Conservation (phyloP, 1,139 yeast species). For the Hanseniaspora gamundiae region DNA sequence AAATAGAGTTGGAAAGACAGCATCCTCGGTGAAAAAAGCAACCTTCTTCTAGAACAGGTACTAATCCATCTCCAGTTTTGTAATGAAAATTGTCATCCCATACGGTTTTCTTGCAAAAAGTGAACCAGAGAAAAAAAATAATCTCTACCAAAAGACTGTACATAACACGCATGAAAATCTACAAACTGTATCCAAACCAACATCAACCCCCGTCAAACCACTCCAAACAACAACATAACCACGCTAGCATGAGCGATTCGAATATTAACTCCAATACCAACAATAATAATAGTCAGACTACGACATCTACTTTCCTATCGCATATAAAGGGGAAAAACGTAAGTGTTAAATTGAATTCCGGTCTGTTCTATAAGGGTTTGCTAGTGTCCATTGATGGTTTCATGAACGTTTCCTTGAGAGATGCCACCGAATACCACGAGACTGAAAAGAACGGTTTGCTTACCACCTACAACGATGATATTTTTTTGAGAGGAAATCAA, state of each 20-base stretch:
- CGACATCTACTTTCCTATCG: conserved; percentile 69
- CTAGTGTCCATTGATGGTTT: conserved; percentile 91
- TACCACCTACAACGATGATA: conserved; percentile 65
- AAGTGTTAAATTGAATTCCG: conserved; percentile 74
- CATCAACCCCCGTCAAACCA: not conserved
- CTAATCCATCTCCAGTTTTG: too few species aligned
- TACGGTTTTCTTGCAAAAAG: not conserved
- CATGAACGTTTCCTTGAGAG: conserved; percentile 85
- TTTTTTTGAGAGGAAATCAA: conserved; percentile 88
- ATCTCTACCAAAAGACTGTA: too few species aligned
- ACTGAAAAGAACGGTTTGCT: conserved; percentile 39
- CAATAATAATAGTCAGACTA: conserved; percentile 17
- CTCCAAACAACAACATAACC: too few species aligned
- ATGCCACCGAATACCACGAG: conserved; percentile 47
- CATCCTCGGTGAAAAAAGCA: too few species aligned
- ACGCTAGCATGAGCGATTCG: conserved; percentile 3
- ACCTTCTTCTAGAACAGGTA: too few species aligned
- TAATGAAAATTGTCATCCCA: too few species aligned
- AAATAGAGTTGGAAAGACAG: too few species aligned
- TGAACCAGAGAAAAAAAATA: too few species aligned
- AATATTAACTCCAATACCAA: not conserved
- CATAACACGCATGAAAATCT: too few species aligned
- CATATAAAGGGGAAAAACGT: conserved; percentile 73
- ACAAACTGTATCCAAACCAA: too few species aligned
- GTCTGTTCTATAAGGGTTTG: conserved; percentile 65